Base-by-base conservation (phyloP, 2,329 filamentous ascomycete genomes). In the Alternaria triticina region DNA sequence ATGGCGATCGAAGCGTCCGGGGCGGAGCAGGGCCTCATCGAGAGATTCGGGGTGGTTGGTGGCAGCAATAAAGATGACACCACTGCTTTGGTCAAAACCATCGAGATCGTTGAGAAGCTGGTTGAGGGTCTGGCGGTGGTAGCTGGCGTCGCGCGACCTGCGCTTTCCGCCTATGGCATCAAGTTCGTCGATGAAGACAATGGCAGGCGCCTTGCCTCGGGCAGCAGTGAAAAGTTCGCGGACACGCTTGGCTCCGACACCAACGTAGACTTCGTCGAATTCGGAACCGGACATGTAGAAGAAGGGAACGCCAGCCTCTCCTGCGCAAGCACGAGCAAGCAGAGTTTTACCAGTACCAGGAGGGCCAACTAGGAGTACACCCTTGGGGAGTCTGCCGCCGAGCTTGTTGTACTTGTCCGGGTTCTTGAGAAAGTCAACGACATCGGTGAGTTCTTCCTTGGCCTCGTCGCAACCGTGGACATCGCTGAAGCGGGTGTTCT, bases 231-330 rank as follows among this genome's bases (percentile, higher is more conserved):
- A 97, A n/a, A 97, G 87, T 66, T 97, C 96, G 62, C 96, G 93
- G 52, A 99, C 95, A 75, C 96, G 92, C 85, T 99, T 97, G 49
- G 94, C 94, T 77, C 94, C 94, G 57, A 99, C 96, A 77, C 96
- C 96, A 36, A 99, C 96, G 76, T 97, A 99, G 56, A 99, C 91
- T 81, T 99, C 96, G 76, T 99, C 96, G 77, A 99, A 99, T 80
- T 99, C 96, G 62, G 93, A 97, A 54, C 96, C 96, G 76, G 96
- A 99, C 95, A 99, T 98, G 86, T 97, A 99, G 86, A 98, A 99
- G 86, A 99, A 99, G 1, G 96, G 96, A 17, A 99, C 96, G 59
- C 95, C 96, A 57, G 96, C 94, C 83, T 99, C 96, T 56, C 96
- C 96, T 51, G 96, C 96, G 64, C 99, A 96, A 59, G 96, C 96